Conservation (phyloP, 2,329 filamentous ascomycete species). For the Canariomyces notabilis region DNA sequence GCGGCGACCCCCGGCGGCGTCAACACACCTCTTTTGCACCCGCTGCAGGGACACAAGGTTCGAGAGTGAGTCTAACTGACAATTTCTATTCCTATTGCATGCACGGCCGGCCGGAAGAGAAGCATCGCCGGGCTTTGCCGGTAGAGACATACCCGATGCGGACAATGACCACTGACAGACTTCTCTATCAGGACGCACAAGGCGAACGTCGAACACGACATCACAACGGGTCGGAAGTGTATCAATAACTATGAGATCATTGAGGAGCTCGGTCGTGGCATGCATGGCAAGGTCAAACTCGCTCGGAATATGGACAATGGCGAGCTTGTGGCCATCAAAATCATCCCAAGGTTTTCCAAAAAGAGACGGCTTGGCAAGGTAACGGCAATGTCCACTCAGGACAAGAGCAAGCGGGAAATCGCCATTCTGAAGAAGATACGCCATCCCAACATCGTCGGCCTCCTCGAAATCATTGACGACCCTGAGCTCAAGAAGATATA, state of each 20-base stretch:
- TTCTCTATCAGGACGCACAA: constrained; percentile 65
- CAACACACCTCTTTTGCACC: constrained; percentile 62
- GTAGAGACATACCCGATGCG: neutral
- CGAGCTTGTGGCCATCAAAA: constrained; percentile 92
- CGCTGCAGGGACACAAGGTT: constrained; percentile 66
- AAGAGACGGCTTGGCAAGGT: constrained; percentile 85
- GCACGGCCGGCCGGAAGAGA: neutral
- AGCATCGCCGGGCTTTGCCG: neutral
- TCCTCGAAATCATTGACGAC: constrained; percentile 96
- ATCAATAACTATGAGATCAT: constrained; percentile 99
- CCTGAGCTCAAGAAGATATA: constrained; percentile 96
- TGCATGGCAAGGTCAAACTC: constrained; percentile 96
- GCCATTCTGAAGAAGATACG: constrained; percentile 97
- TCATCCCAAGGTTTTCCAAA: constrained; percentile 93
- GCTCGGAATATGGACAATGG: constrained; percentile 72
- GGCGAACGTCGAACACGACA: constrained; percentile 84
- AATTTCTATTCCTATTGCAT: neutral
- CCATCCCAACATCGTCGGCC: constrained; percentile 91
- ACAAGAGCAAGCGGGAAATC: constrained; percentile 91
- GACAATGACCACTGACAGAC: constrained; percentile 11
- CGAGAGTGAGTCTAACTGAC: constrained; percentile 58
- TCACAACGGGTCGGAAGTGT: constrained; percentile 83
- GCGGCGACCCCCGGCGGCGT: constrained; percentile 47
- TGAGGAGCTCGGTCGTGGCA: constrained; percentile 89
- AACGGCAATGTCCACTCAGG: constrained; percentile 57